phyloP scores from a whole-genome alignment of 75 land plant genomes.

The Selaginella tamariscina region DNA sequence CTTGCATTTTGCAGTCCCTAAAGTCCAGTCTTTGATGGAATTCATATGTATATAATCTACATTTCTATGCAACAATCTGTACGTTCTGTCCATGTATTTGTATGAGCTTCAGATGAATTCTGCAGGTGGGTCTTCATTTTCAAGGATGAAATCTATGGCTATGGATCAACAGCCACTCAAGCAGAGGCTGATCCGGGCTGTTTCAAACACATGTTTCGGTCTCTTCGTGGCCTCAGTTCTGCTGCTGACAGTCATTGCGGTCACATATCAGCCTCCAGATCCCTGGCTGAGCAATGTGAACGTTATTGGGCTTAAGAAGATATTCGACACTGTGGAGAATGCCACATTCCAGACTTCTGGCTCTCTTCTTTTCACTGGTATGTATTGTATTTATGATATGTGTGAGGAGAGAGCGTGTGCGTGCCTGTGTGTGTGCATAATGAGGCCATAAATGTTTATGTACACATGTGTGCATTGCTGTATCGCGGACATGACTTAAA shows the following conservation, averaged over 20 bases:
- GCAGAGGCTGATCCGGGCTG: conserved; percentile 40
- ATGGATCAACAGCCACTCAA: conserved; percentile 24
- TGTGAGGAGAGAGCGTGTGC: too few species aligned
- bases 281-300: conserved; percentile 71
- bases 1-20: background rate
- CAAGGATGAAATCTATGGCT: background rate
- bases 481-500: too few species aligned
- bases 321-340: conserved; percentile 41
- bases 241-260: conserved; percentile 65
- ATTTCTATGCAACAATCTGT: too few species aligned
- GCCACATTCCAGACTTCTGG: conserved; percentile 67
- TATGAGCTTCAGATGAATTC: background rate
- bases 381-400: too few species aligned
- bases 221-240: conserved; percentile 66
- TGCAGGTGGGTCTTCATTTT: background rate
- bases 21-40: background rate
- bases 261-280: conserved; percentile 89
- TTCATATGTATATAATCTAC: background rate
- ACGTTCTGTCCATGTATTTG: background rate
- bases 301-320: conserved; percentile 28
- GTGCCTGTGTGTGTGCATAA: too few species aligned
- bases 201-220: conserved; percentile 65
- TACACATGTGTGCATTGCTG: too few species aligned
- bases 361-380: conserved; percentile 55
- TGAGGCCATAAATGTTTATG: too few species aligned